Evolutionary conservation across 1,139 yeast genomes (phyloP), one percentile per base, ranked within the genome.

Genomic region (Suhomyces bokatorum): DNA sequence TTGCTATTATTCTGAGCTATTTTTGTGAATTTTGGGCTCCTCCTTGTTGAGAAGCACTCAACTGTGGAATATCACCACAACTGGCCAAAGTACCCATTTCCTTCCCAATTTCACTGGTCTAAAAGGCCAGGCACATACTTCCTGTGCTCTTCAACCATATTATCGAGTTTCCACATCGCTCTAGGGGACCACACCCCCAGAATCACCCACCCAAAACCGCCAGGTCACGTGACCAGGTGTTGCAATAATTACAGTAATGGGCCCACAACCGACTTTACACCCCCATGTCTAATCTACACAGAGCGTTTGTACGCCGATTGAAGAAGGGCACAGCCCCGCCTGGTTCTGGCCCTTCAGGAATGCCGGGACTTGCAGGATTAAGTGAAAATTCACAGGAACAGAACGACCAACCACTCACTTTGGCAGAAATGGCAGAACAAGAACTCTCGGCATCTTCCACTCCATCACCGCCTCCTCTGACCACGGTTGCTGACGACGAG

Each of bases 241-340:
- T 35, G 38, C 38, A 28, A 35, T 34, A 34, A 4, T 34, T 4
- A 4, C n/a, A 30, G n/a, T 8, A 22, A 13, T 34, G 36, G 36
- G 4, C 17, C 36, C 36, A 34, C 29, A 7, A 13, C 12, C 6
- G 13, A 13, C 24, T 4, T 20, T 17, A n/a, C 22, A 17, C 20
- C 41, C 29, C 22, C 27, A 52, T 52, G 56, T 52, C 56, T 11
- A 49, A 51, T 30, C 48, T 52, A 13, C 56, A 48, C 37, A 43
- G 44, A 35, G 47, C 55, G 7, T 42, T 45, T 22, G 28, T 42
- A 17, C 38, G 37, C 22, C 39, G 48, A 26, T 26, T 36, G 36
- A 37, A 39, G 26, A 32, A 31, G 17, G 39, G 37, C 2, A 29
- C 37, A 12, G 27, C n/a, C 14, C 43, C 33, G 1, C 38, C 33